A percentile compares a stretch with the other conserved stretches of the same genome.
Conservation (phyloP, 108 stramenopile genomes). For the Skeletonema grethae region DNA sequence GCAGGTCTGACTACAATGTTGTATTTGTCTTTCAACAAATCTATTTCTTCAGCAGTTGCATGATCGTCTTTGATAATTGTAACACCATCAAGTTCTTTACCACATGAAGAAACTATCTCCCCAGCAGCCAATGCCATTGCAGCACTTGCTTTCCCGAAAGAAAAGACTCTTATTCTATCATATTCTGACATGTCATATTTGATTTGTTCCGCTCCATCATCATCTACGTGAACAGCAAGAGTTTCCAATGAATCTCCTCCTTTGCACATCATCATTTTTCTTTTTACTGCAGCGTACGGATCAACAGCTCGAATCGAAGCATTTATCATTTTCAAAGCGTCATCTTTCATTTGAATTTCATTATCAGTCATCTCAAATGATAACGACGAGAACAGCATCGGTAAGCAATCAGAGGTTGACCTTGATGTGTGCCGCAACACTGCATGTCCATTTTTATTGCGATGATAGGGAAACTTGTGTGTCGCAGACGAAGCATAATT, state of each 20-base stretch:
- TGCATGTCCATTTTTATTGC: not conserved
- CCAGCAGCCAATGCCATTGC: conserved; percentile 75
- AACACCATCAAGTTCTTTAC: conserved; percentile 48
- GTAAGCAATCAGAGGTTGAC: not conserved
- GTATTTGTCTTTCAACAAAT: conserved; percentile 40
- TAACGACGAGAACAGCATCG: not conserved
- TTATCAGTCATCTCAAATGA: conserved; percentile 32
- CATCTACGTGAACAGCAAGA: conserved; percentile 14
- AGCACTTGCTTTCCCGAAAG: conserved; percentile 86
- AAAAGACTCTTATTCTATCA: conserved; percentile 63
- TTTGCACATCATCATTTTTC: conserved; percentile 20
- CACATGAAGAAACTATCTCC: conserved; percentile 42
- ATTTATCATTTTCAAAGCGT: conserved; percentile 62
- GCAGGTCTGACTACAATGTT: conserved; percentile 59
- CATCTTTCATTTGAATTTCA: conserved; percentile 64
- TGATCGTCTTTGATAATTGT: conserved; percentile 88
- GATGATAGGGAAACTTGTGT: not conserved
- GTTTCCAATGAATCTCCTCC: not conserved
- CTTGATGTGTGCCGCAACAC: not conserved
- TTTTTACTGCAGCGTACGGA: conserved; percentile 60
- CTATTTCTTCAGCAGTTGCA: conserved; percentile 63
- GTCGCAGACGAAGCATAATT: not conserved
- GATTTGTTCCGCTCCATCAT: conserved; percentile 10
- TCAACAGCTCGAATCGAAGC: conserved; percentile 75
- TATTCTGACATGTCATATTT: conserved; percentile 54